Conservation (phyloP, 139 green algal species). For the Micractinium sp. region DNA sequence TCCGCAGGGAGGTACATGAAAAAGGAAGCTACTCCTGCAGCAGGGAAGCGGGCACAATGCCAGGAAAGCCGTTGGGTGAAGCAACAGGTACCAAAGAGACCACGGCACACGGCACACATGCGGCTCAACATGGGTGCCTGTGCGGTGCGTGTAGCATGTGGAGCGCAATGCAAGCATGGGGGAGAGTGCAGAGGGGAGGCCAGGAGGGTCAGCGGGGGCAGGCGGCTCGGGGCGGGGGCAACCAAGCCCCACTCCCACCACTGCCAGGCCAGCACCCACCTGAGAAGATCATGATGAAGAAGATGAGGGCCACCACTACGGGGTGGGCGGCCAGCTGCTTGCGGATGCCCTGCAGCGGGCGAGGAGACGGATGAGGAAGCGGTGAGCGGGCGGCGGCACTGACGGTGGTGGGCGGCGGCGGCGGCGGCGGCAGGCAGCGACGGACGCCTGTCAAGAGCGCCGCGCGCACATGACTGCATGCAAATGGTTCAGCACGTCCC, state of each 20-base stretch:
- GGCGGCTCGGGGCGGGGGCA: too few relatives aligned
- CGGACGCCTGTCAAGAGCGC: neutral
- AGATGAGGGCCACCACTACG: conserved; percentile 38
- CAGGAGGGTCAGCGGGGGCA: too few relatives aligned
- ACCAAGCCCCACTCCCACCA: too few relatives aligned
- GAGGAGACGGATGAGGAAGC: neutral
- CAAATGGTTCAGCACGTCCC: neutral
- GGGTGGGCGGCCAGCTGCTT: conserved; percentile 47
- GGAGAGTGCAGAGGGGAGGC: too few relatives aligned
- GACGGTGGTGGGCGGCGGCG: neutral
- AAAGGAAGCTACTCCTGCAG: conserved; percentile 47
- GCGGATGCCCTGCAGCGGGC: conserved; percentile 31
- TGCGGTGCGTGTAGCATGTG: too few relatives aligned
- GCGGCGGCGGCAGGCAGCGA: neutral
- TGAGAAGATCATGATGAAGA: conserved; percentile 50
- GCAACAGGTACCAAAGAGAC: too few relatives aligned
- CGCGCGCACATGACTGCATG: neutral
- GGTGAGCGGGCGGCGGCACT: neutral
- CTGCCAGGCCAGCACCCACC: conserved; percentile 10
- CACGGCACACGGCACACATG: too few relatives aligned
- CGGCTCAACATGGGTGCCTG: too few relatives aligned
- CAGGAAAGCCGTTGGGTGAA: too few relatives aligned
- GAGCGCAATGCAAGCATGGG: too few relatives aligned
- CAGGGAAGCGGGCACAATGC: neutral
- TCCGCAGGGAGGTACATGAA: conserved; percentile 37